These are phyloP conservation scores for Cucumis cinereus DNA, from an alignment of 306 rosid species.

Conservation along the genomic window DNA sequence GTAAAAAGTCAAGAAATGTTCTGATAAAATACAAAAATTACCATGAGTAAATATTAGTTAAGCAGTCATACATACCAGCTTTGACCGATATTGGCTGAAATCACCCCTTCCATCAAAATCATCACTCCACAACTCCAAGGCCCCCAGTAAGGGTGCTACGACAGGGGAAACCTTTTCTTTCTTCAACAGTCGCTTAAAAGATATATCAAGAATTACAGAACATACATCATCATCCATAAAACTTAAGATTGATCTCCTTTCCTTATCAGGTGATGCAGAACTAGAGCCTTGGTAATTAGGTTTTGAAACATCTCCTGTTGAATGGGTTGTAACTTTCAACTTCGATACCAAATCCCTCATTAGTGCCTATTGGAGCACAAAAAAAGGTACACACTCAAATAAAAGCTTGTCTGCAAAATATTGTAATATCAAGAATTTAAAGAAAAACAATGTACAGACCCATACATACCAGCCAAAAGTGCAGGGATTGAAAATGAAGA, in stretches of 20 bases:
- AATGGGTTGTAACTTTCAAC: slow-evolving; percentile 41
- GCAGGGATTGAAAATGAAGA: slow-evolving; percentile 73
- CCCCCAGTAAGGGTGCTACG: slow-evolving; percentile 42
- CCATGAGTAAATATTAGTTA: neutral
- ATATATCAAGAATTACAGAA: slow-evolving; percentile 57
- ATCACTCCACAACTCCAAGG: slow-evolving; percentile 91
- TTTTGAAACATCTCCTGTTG: slow-evolving; percentile 39
- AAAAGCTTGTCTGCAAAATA: slow-evolving; percentile 6
- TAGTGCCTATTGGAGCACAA: slow-evolving; percentile 39
- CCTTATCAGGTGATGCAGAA: slow-evolving; percentile 38
- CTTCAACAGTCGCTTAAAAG: slow-evolving; percentile 78
- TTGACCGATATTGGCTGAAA: slow-evolving; percentile 82
- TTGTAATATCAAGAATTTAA: neutral
- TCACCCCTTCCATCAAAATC: slow-evolving; percentile 73
- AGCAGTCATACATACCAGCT: slow-evolving; percentile 43
- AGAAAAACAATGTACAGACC: neutral
- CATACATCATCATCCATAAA: slow-evolving; percentile 54
- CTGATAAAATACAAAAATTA: neutral
- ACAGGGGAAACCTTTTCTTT: slow-evolving; percentile 63
- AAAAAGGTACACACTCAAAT: slow-evolving; percentile 12
- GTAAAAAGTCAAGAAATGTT: neutral
- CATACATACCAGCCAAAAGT: slow-evolving; percentile 85
- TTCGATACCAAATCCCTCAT: slow-evolving; percentile 79
- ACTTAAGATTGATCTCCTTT: slow-evolving; percentile 39
- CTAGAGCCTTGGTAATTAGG: slow-evolving; percentile 25